Percentiles rank a stretch among this genome's conserved stretches.
Evolutionary conservation across 371 early-diverging fungal genomes (phyloP).

Genomic region (Astathelohania contejeani): DNA sequence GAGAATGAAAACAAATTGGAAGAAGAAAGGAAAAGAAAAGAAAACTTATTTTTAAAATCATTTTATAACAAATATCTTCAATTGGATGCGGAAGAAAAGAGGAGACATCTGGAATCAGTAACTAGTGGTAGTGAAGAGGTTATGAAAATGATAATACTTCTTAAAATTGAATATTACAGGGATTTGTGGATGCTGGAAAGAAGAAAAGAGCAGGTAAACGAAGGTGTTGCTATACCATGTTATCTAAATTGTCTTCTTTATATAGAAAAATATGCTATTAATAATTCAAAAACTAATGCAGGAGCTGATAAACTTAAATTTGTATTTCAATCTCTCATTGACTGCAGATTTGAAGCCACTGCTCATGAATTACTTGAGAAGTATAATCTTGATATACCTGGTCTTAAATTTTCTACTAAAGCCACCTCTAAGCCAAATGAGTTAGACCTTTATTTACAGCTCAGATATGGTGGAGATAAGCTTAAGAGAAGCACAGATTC

Average conservation of each 20-base stretch:
- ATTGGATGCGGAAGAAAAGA: constrained; percentile 31
- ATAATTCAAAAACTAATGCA: neutral
- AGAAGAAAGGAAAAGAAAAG: constrained; percentile 40
- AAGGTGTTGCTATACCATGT: constrained; percentile 42
- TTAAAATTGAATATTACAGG: constrained; percentile 50
- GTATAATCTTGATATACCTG: constrained; percentile 19
- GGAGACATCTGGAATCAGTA: constrained; percentile 37
- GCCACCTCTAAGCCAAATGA: constrained; percentile 27
- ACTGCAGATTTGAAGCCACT: constrained; percentile 48
- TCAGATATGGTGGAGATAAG: constrained; percentile 50
- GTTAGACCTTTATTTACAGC: constrained; percentile 51
- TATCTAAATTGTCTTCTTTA: constrained; percentile 45
- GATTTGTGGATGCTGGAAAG: constrained; percentile 49
- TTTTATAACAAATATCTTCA: constrained; percentile 43
- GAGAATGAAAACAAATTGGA: constrained; percentile 41
- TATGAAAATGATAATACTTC: constrained; percentile 34
- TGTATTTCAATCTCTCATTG: constrained; percentile 39
- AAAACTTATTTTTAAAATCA: constrained; percentile 37
- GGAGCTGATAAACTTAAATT: constrained; percentile 35
- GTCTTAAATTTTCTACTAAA: constrained; percentile 12
- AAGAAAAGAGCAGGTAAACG: constrained; percentile 37
- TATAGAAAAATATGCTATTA: constrained; percentile 26
- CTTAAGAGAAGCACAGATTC: constrained; percentile 49
- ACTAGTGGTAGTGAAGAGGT: constrained; percentile 28
- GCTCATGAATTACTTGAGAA: constrained; percentile 43